Percentiles rank a stretch among this genome's conserved stretches.
Evolutionary conservation across 208 protist genomes (phyloP).

Genomic region (Lotmaria passim): DNA sequence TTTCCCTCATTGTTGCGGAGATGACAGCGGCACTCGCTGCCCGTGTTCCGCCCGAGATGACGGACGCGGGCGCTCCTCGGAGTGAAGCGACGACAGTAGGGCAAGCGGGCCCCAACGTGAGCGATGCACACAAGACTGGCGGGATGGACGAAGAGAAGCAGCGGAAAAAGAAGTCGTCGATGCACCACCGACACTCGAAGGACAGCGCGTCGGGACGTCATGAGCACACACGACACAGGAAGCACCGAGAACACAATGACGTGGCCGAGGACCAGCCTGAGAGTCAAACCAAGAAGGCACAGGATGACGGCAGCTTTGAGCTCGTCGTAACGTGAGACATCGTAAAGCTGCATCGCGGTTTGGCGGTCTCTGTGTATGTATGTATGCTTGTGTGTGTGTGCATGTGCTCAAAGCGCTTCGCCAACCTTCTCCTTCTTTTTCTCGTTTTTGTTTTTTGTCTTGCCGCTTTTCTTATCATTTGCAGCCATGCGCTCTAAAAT

Average conservation of each 20-base stretch:
- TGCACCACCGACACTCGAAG: neutral
- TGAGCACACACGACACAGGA: neutral
- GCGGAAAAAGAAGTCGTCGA: conserved; percentile 6
- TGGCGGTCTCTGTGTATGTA: too few species aligned
- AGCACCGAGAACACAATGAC: conserved; percentile 1
- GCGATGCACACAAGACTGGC: neutral
- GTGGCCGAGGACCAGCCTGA: neutral
- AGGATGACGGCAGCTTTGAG: conserved; percentile 48
- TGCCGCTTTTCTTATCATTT: too few species aligned
- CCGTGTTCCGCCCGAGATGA: neutral
- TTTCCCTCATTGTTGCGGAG: conserved; percentile 24
- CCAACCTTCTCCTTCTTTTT: too few species aligned
- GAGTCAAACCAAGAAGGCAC: neutral
- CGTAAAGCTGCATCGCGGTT: neutral
- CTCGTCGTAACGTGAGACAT: conserved; percentile 36
- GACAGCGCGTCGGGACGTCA: neutral
- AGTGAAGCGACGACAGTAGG: neutral
- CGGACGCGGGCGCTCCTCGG: neutral
- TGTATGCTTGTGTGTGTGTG: too few species aligned
- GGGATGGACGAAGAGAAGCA: neutral
- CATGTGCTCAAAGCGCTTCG: too few species aligned
- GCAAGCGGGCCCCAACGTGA: neutral
- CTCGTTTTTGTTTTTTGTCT: too few species aligned
- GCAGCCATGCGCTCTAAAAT: too few species aligned
- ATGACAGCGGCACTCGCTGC: conserved; percentile 32